Evolutionary conservation across 129 eudicot genomes (phyloP), one percentile per base, ranked within the genome.

Genomic region (Gnaphalium uliginosum): DNA sequence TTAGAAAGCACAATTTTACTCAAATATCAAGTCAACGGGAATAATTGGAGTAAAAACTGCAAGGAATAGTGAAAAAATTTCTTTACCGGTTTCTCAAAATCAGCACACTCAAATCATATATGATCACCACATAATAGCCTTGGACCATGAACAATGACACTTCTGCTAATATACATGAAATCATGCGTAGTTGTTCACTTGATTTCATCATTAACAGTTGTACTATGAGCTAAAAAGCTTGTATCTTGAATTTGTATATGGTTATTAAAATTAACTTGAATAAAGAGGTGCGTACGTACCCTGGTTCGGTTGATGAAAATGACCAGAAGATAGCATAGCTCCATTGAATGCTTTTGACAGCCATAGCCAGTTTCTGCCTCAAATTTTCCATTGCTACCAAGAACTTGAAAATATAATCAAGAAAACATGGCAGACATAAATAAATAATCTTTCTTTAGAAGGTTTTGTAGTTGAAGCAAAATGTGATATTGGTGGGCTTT

Each of bases 311-410:
- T 18, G 87, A 68, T n/a, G 98, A 88, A 71, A 76, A 57, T 58
- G 96, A 84, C 98, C 98, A 93, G 83, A 93, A 93, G 72, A 93
- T 88, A 57, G 94, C 96, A 86, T 93, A 93, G 76, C 95, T 90
- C 98, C 98, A 93, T 72, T 93, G 90, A 59, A 88, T 84, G 79
- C 86, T 81, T 81, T 83, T 87, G 75, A 90, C 85, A 81, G 90
- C 90, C 72, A 81, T 72, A 83, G 92, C 95, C 74, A 93, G 85
- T 79, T 78, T 86, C 70, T 78, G 81, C 78, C 90, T 88, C 54
- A 89, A 71, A 64, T 82, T 84, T 30, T 83, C 78, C 77, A 76
- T 63, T 66, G 79, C 80, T 62, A 57, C 79, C 22, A 74, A 37
- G 25, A 32, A 68, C 23, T 4, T 35, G 39, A 58, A 18, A 33